Conservation (phyloP, 2,329 filamentous ascomycete genomes). For the Cercospora zeae-maydis region DNA sequence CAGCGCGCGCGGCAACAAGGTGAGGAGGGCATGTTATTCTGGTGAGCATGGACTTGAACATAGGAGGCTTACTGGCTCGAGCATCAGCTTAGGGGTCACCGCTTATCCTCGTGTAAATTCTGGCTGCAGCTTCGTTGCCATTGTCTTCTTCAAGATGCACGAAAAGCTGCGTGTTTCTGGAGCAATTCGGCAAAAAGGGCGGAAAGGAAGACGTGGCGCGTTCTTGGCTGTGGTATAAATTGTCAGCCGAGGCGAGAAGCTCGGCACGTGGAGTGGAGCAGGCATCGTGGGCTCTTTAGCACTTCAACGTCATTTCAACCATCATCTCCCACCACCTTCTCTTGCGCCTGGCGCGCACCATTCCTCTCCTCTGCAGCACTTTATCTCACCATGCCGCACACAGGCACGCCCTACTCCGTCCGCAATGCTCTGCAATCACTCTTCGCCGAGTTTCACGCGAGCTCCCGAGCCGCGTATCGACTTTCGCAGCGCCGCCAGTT, state of each 20-base stretch:
- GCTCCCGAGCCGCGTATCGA: constrained; percentile 1
- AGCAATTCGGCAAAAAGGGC: neutral
- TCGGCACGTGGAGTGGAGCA: neutral
- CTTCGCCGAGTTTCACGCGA: constrained; percentile 22
- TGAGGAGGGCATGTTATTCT: too few relatives aligned
- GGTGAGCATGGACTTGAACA: too few relatives aligned
- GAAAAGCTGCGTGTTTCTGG: neutral
- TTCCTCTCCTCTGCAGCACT: neutral
- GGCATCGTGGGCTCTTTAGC: neutral
- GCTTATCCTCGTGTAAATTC: too few relatives aligned
- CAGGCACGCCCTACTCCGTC: constrained; percentile 31
- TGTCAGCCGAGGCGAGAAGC: neutral
- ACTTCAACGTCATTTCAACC: neutral
- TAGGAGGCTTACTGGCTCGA: too few relatives aligned
- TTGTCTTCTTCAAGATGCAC: too few relatives aligned
- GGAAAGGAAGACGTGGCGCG: neutral
- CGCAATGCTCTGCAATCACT: constrained; percentile 29
- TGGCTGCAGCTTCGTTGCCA: too few relatives aligned
- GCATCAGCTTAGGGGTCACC: too few relatives aligned
- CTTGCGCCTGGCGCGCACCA: constrained; percentile 19
- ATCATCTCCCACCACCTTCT: neutral
- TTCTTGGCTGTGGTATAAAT: neutral
- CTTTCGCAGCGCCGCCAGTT: constrained; percentile 51
- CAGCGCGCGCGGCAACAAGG: too few relatives aligned
- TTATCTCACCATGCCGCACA: constrained; percentile 28